These are phyloP conservation scores for Trypanosoma vivax DNA, from an alignment of 208 protist genomes.

Conservation along the genomic window DNA sequence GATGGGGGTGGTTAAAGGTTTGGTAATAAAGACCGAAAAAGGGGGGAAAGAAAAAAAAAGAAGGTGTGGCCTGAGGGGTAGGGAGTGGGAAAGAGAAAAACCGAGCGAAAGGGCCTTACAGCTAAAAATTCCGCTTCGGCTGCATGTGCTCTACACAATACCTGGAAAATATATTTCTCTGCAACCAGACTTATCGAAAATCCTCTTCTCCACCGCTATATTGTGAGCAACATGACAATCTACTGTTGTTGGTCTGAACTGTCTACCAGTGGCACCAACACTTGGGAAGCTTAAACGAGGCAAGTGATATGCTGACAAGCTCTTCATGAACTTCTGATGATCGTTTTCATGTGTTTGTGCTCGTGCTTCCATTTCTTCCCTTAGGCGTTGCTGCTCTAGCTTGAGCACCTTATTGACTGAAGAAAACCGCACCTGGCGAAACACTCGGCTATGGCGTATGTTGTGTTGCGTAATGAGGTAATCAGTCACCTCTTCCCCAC, in stretches of 20 bases:
- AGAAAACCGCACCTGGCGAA: slow-evolving; percentile 1
- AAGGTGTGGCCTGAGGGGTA: too few species aligned
- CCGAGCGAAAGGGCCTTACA: too few species aligned
- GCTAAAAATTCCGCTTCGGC: not conserved
- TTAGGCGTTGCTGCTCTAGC: slow-evolving; percentile 1
- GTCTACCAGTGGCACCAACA: not conserved
- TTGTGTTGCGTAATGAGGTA: slow-evolving; percentile 10
- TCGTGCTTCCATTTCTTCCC: slow-evolving; percentile 3
- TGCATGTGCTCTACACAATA: not conserved
- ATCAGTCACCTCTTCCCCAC: slow-evolving; percentile 17
- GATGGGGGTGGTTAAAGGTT: too few species aligned
- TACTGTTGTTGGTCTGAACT: slow-evolving; percentile 2
- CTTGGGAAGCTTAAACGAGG: slow-evolving; percentile 8
- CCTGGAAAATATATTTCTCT: not conserved
- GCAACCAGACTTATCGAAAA: not conserved
- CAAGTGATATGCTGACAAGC: not conserved
- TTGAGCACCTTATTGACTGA: not conserved
- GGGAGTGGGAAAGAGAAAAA: too few species aligned
- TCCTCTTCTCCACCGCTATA: slow-evolving; percentile 6
- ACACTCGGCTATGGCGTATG: slow-evolving; percentile 1
- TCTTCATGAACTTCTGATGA: slow-evolving; percentile 12
- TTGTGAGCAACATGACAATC: slow-evolving; percentile 9
- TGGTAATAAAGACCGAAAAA: too few species aligned
- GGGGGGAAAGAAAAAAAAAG: too few species aligned
- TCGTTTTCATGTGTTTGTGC: not conserved